phyloP scores from a whole-genome alignment of 441 rosid genomes.

The Populus hybrid region DNA sequence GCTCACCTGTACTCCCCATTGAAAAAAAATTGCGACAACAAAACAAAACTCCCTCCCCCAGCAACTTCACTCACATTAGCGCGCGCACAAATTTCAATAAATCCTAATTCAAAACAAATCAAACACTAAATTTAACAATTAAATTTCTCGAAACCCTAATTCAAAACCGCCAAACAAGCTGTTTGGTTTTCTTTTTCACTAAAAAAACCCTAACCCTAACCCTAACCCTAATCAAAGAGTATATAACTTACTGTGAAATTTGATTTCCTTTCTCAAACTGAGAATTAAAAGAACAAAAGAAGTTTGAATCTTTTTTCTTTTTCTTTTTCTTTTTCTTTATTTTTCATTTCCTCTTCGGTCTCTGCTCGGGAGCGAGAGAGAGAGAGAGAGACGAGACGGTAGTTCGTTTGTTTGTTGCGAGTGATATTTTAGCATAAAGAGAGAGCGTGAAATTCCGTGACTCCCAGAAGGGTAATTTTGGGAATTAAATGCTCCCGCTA shows the following conservation, averaged over 20 bases:
- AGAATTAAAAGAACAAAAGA: not conserved
- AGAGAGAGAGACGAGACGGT: not conserved
- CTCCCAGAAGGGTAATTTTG: slow-evolving; percentile 35
- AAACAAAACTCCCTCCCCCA: slow-evolving; percentile 20
- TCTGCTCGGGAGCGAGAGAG: not conserved
- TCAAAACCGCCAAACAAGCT: slow-evolving; percentile 9
- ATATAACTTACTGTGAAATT: not conserved
- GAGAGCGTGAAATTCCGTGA: slow-evolving; percentile 25
- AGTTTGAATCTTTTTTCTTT: not conserved
- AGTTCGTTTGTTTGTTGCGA: not conserved
- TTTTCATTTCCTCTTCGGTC: not conserved
- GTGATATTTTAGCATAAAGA: not conserved
- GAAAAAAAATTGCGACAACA: slow-evolving; percentile 1
- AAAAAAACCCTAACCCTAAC: slow-evolving; percentile 38
- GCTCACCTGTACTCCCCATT: slow-evolving; percentile 97
- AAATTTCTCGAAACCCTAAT: slow-evolving; percentile 29
- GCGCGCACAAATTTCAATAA: slow-evolving; percentile 6
- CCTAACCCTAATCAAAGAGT: slow-evolving; percentile 24
- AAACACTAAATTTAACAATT: not conserved
- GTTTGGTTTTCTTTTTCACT: not conserved
- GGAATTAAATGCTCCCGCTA: slow-evolving; percentile 11
- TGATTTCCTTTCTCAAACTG: not conserved
- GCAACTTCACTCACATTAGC: slow-evolving; percentile 35
- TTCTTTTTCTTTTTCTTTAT: not conserved
- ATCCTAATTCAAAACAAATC: not conserved